Conservation (phyloP, 2,329 filamentous ascomycete genomes). For the Hypoxylon sp. region DNA sequence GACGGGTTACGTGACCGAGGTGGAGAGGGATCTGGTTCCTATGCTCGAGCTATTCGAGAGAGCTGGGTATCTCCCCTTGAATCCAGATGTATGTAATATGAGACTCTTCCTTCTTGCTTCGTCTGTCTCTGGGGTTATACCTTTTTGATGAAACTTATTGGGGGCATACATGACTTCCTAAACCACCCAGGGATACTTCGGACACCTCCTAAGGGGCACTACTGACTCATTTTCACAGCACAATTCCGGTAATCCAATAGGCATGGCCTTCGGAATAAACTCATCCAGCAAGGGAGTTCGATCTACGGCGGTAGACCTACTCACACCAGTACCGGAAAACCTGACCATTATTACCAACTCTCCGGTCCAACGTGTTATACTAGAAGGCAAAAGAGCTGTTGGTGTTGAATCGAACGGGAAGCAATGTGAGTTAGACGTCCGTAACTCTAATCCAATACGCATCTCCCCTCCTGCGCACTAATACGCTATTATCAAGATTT, state of each 20-base stretch:
- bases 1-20: conserved; percentile 63
- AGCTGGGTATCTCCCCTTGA: conserved; percentile 62
- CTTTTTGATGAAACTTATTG: no score
- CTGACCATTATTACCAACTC: conserved; percentile 66
- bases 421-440: conserved; percentile 54
- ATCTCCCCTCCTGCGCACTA: background rate
- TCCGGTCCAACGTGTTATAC: conserved; percentile 63
- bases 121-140: no score
- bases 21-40: conserved; percentile 63
- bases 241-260: conserved; percentile 71
- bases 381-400: conserved; percentile 61
- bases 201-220: background rate
- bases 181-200: background rate
- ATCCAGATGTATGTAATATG: conserved; percentile 58
- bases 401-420: conserved; percentile 62
- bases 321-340: conserved; percentile 63
- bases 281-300: conserved; percentile 65
- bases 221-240: conserved; percentile 48
- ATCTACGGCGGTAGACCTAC: conserved; percentile 66
- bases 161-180: no score
- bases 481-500: conserved; percentile 40
- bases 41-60: conserved; percentile 64
- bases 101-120: background rate
- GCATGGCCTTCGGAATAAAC: conserved; percentile 67
- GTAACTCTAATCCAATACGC: background rate